These are phyloP conservation scores for Fusarium temperatum DNA, from an alignment of 2,329 filamentous ascomycete genomes.

Conservation along the genomic window DNA sequence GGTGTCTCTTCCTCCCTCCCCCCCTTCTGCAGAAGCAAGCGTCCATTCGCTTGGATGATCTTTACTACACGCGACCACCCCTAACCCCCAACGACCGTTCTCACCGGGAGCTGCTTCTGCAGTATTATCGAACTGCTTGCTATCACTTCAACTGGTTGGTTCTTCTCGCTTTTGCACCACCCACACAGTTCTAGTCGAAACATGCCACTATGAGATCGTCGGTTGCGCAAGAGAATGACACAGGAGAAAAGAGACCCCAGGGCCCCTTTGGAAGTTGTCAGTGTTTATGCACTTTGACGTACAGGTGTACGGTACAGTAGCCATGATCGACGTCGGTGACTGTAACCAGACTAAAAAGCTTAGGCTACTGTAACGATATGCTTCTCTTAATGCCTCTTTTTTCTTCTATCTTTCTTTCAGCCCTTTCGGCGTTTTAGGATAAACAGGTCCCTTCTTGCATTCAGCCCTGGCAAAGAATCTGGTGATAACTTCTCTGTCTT, in stretches of 20 bases:
- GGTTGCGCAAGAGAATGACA: slow-evolving; percentile 4
- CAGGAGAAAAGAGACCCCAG: slow-evolving; percentile 2
- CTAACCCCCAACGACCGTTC: slow-evolving; percentile 30
- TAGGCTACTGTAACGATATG: not conserved
- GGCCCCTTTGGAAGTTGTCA: not conserved
- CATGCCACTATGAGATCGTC: slow-evolving; percentile 24
- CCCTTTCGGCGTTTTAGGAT: not conserved
- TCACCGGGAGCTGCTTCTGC: slow-evolving; percentile 33
- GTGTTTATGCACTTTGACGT: slow-evolving; percentile 4
- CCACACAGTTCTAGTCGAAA: not conserved
- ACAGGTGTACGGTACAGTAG: not conserved
- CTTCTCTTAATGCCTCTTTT: not conserved
- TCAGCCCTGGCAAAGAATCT: not conserved
- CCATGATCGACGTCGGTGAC: slow-evolving; percentile 21
- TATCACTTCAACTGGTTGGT: not conserved
- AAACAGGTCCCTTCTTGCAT: slow-evolving; percentile 23
- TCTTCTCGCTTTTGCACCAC: not conserved
- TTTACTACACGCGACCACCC: slow-evolving; percentile 37
- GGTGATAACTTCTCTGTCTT: not conserved
- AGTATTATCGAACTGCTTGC: not conserved
- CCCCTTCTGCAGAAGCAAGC: slow-evolving; percentile 6
- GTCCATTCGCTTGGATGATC: slow-evolving; percentile 34
- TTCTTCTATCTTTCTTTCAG: not conserved
- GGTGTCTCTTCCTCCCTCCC: slow-evolving; percentile 4
- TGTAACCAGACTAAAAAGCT: slow-evolving; percentile 9